Conservation (phyloP, 371 early-diverging fungal genomes). For the Massospora cicadina region DNA sequence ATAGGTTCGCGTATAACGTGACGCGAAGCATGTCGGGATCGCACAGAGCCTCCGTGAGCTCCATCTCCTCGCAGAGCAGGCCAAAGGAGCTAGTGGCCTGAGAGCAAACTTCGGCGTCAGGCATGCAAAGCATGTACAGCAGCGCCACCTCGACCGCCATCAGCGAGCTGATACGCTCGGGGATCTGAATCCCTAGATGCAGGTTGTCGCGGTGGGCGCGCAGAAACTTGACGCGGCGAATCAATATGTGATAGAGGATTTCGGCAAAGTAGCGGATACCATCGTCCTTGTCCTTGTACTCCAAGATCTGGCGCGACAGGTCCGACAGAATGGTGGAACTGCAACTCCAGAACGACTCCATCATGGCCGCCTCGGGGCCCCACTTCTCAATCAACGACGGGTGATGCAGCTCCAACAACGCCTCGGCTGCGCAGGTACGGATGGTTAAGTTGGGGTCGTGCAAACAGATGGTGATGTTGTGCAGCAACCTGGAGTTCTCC, state of each 20-base stretch:
- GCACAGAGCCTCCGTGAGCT: constrained; percentile 32
- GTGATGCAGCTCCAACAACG: constrained; percentile 39
- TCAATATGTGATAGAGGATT: constrained; percentile 35
- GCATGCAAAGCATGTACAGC: constrained; percentile 50
- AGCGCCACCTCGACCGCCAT: constrained; percentile 61
- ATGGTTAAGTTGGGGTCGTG: constrained; percentile 37
- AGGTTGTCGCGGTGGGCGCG: constrained; percentile 23
- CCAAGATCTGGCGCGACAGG: constrained; percentile 28
- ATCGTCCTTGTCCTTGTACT: constrained; percentile 32
- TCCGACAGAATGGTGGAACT: constrained; percentile 31
- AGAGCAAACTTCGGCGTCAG: constrained; percentile 51
- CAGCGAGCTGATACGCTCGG: constrained; percentile 46
- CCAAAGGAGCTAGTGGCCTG: constrained; percentile 40
- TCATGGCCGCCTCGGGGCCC: constrained; percentile 32
- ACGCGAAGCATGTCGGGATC: constrained; percentile 29
- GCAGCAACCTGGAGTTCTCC: constrained; percentile 40
- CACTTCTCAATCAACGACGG: constrained; percentile 37
- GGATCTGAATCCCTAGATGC: constrained; percentile 29
- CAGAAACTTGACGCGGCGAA: constrained; percentile 41
- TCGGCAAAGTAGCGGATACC: constrained; percentile 29
- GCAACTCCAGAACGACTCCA: constrained; percentile 50
- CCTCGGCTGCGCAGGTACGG: constrained; percentile 48
- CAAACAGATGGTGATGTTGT: constrained; percentile 46
- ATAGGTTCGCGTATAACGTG: constrained; percentile 49
- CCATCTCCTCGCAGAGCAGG: constrained; percentile 38